phyloP scores from a whole-genome alignment of 345 rosid species.

The Citrus maxima region DNA sequence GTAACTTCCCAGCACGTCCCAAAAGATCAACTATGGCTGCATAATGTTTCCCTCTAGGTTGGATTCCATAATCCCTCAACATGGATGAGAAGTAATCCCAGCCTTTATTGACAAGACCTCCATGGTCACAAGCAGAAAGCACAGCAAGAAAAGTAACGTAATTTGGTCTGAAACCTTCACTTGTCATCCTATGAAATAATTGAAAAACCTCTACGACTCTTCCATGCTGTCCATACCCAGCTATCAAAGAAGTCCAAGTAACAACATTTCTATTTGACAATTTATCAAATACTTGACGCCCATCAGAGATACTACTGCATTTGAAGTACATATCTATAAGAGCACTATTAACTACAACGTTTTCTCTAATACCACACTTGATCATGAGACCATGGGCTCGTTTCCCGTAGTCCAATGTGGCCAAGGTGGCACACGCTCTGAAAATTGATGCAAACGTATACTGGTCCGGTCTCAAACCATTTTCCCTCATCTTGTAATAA shows the following conservation, averaged over 20 bases:
- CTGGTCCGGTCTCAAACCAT: conserved; percentile 47
- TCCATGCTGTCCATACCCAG: conserved; percentile 68
- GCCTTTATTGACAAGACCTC: conserved; percentile 64
- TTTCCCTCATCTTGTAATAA: conserved; percentile 49
- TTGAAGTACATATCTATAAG: conserved; percentile 78
- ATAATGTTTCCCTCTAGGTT: conserved; percentile 58
- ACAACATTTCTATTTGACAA: conserved; percentile 44
- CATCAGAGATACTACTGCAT: conserved; percentile 57
- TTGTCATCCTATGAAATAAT: conserved; percentile 56
- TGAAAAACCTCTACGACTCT: conserved; percentile 58
- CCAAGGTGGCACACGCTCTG: conserved; percentile 58
- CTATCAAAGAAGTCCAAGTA: conserved; percentile 70
- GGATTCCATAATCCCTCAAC: conserved; percentile 53
- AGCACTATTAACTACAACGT: conserved; percentile 58
- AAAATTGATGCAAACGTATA: conserved; percentile 74
- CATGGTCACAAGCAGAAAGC: conserved; percentile 74
- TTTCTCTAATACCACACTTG: conserved; percentile 40
- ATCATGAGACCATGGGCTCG: conserved; percentile 55
- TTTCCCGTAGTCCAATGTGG: conserved; percentile 60
- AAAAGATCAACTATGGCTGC: conserved; percentile 69
- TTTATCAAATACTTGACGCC: conserved; percentile 40
- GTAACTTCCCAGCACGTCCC: conserved; percentile 65
- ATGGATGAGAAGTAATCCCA: conserved; percentile 47
- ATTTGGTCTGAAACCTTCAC: conserved; percentile 56
- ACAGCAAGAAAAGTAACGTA: conserved; percentile 63